Base-by-base conservation (phyloP, 176 grass and related monocot genomes). In the Puccinellia tenuiflora region DNA sequence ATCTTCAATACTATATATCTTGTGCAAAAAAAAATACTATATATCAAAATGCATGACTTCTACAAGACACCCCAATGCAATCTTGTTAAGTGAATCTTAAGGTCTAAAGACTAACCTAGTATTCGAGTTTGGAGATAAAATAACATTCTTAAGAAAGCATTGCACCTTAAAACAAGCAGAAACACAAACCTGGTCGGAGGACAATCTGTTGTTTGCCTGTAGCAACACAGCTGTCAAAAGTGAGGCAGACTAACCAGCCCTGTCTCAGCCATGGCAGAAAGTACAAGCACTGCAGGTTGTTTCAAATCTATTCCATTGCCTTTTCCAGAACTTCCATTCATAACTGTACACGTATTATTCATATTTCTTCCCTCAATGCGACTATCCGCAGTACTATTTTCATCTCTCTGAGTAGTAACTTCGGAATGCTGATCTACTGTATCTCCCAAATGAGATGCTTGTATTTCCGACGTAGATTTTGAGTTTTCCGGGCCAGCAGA, bases 141-240 rank as follows among this genome's bases (percentile, higher is more conserved):
- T 15, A 65, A 60, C 59, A 18, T 45, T 51, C 50, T 29, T 55
- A 77, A 60, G 66, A 61, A 87, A 68, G 69, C 14, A 62, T 72
- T 59, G 30, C 45, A 57, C 30, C 13, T 64, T 53, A 47, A 77
- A 84, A 39, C 28, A 4, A 75, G 75, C 45, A 88, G 72, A 85
- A 60, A 30, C 24, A 57, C 76, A 64, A 88, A 99, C 96, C 96
- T 99, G 96, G 57, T 99, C 96, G 8, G 89, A 92, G 72, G 96
- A 92, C 8, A 85, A 92, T 81, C 92, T 99, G 77, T 94, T 99
- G 55, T 96, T 96, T 81, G 96, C 91, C 93, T 96, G 96, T 67
- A 99, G 91, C 83, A 99, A 90, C 50, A 99, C 96, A 56, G 96
- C 93, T 74, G 93, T 99, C 86, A 99, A 87, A 79, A 99, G 89